Conservation (phyloP, 2,329 filamentous ascomycete genomes). For the Bipolaris zeicola region DNA sequence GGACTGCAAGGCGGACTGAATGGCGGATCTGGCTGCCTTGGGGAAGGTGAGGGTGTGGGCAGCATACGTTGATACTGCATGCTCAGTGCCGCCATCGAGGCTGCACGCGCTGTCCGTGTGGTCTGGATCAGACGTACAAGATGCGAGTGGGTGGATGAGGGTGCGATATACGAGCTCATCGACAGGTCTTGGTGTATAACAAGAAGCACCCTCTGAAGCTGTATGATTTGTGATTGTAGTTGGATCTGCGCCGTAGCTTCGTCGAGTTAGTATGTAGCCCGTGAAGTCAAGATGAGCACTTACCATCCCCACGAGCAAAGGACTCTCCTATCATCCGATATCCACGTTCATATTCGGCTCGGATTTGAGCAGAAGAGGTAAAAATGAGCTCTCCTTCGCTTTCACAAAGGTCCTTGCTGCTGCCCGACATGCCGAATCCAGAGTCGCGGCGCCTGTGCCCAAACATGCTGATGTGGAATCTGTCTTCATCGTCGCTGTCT, state of each 20-base stretch:
- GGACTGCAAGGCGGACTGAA: conserved; percentile 21
- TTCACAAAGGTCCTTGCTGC: conserved; percentile 27
- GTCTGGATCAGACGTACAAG: conserved; percentile 36
- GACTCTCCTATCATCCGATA: conserved; percentile 36
- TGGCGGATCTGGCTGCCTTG: conserved; percentile 11
- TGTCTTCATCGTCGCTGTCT: conserved; percentile 22
- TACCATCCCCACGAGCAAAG: conserved; percentile 42
- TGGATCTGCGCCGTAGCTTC: conserved; percentile 38
- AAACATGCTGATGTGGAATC: conserved; percentile 1
- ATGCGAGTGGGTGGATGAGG: conserved; percentile 35
- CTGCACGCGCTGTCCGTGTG: conserved; percentile 32
- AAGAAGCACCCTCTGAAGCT: conserved; percentile 38
- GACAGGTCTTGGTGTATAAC: conserved; percentile 37
- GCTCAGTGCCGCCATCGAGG: conserved; percentile 36
- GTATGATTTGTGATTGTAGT: conserved; percentile 42
- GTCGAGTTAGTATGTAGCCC: conserved; percentile 6
- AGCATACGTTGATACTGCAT: conserved; percentile 38
- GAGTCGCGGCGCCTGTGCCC: conserved; percentile 23
- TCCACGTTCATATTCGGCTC: conserved; percentile 38
- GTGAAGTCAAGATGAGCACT: conserved; percentile 2
- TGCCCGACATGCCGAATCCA: conserved; percentile 19
- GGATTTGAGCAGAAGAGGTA: conserved; percentile 30
- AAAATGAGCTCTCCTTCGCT: conserved; percentile 39
- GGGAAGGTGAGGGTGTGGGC: conserved; percentile 1
- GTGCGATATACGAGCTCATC: conserved; percentile 27